Conservation (phyloP, 2,329 filamentous ascomycete species). For the Monosporascus ibericus region DNA sequence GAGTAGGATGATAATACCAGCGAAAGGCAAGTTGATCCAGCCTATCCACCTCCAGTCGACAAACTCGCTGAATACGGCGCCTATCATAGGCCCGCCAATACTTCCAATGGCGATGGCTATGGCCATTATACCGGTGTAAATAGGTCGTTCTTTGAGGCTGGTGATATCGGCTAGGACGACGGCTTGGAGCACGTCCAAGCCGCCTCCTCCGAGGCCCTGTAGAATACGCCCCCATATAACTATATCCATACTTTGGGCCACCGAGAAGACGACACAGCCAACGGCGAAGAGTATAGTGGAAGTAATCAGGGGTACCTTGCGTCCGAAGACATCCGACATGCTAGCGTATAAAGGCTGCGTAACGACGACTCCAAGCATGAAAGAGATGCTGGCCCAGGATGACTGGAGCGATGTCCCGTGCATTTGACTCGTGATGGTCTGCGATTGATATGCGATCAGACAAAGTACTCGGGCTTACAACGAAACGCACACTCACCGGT, state of each 20-base stretch:
- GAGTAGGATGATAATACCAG: conserved; percentile 39
- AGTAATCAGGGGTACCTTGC: conserved; percentile 23
- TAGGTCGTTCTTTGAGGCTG: conserved; percentile 23
- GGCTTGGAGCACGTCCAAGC: conserved; percentile 26
- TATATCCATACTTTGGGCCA: conserved; percentile 21
- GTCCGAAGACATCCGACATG: conserved; percentile 26
- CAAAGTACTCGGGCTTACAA: not conserved
- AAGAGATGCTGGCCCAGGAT: conserved; percentile 30
- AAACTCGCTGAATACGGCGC: conserved; percentile 45
- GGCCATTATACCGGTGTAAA: conserved; percentile 20
- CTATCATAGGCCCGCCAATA: conserved; percentile 43
- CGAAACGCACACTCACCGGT: conserved; percentile 9
- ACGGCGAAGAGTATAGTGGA: conserved; percentile 27
- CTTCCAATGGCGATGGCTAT: conserved; percentile 41
- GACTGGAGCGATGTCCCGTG: conserved; percentile 17
- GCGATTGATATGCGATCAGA: not conserved
- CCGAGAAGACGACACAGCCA: conserved; percentile 27
- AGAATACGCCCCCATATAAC: conserved; percentile 28
- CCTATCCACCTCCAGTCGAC: conserved; percentile 58
- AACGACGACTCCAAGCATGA: conserved; percentile 17
- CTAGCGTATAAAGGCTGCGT: conserved; percentile 21
- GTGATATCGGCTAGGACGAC: conserved; percentile 31
- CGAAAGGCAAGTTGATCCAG: conserved; percentile 57
- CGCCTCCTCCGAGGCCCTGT: conserved; percentile 31
- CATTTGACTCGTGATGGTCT: conserved; percentile 18